A percentile compares a stretch with the other conserved stretches of the same genome.
Evolutionary conservation across 495 filamentous ascomycete species (phyloP).

Genomic region (Talaromyces nanjingensis): DNA sequence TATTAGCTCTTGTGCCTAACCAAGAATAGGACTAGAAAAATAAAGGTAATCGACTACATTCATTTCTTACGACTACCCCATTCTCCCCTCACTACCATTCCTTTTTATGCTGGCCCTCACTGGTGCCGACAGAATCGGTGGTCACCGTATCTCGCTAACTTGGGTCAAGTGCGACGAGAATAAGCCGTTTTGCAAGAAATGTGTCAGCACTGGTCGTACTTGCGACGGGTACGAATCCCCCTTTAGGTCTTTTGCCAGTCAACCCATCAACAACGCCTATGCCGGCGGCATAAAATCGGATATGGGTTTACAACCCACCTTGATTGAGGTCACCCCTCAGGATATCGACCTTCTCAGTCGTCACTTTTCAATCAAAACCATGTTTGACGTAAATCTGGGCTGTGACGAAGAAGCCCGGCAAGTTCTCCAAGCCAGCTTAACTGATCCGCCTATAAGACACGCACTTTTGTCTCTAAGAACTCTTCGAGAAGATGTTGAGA

Average conservation of each 20-base stretch:
- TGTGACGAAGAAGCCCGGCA: constrained; percentile 20
- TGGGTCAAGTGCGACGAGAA: constrained; percentile 53
- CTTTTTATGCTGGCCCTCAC: not conserved
- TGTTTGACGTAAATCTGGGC: constrained; percentile 18
- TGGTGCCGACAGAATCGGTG: not conserved
- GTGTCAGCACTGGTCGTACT: constrained; percentile 45
- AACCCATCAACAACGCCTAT: constrained; percentile 15
- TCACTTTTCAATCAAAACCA: constrained; percentile 23
- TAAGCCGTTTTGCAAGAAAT: constrained; percentile 45
- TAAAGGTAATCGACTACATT: constrained; percentile 27
- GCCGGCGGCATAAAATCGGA: constrained; percentile 27
- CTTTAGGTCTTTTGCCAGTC: constrained; percentile 20
- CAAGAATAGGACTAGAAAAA: constrained; percentile 19
- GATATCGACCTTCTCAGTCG: constrained; percentile 25
- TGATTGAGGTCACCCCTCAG: constrained; percentile 11
- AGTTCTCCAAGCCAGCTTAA: constrained; percentile 50
- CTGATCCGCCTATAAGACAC: constrained; percentile 56
- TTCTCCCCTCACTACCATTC: not conserved
- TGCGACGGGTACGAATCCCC: constrained; percentile 49
- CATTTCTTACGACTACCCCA: constrained; percentile 20
- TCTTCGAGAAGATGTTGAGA: constrained; percentile 49
- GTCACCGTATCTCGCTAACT: constrained; percentile 15
- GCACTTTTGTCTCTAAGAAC: constrained; percentile 59
- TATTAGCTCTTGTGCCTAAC: constrained; percentile 6
- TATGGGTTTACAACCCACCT: constrained; percentile 15